Percentiles rank a stretch among this genome's conserved stretches.
Conservation (phyloP, 179 eudicot genomes). For the Amaranthus tricolor region DNA sequence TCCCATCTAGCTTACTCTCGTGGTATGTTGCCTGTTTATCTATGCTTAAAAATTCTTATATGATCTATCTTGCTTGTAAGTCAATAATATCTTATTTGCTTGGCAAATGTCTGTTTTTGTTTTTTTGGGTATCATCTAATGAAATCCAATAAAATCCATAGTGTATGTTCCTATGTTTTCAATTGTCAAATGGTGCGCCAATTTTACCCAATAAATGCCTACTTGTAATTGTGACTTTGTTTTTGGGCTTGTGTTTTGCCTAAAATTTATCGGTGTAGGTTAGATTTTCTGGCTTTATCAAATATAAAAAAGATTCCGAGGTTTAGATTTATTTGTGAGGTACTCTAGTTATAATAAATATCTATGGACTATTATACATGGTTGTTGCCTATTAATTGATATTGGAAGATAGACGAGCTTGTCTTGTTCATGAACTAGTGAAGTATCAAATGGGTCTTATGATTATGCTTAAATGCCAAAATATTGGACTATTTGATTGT, state of each 20-base stretch:
- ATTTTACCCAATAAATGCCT: neutral
- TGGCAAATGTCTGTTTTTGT: neutral
- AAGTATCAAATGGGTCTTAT: too few species aligned
- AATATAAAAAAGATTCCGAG: too few species aligned
- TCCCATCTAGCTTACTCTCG: neutral
- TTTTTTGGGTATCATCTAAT: neutral
- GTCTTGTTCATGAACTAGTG: too few species aligned
- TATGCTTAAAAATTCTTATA: constrained; percentile 10
- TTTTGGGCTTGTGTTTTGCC: neutral
- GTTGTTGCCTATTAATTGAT: too few species aligned
- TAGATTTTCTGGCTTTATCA: neutral
- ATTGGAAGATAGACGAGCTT: too few species aligned
- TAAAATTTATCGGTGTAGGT: neutral
- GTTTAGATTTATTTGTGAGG: too few species aligned
- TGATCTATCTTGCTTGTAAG: neutral
- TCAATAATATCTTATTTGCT: neutral
- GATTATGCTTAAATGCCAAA: too few species aligned
- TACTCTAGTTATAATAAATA: too few species aligned
- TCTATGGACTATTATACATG: too few species aligned
- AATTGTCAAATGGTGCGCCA: neutral
- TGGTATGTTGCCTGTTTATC: constrained; percentile 6
- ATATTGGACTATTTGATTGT: too few species aligned
- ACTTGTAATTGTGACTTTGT: neutral
- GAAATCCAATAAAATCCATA: neutral
- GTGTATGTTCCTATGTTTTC: neutral